Base-by-base conservation (phyloP, 164 flowering plant species). In the Vitis rotundifolia region DNA sequence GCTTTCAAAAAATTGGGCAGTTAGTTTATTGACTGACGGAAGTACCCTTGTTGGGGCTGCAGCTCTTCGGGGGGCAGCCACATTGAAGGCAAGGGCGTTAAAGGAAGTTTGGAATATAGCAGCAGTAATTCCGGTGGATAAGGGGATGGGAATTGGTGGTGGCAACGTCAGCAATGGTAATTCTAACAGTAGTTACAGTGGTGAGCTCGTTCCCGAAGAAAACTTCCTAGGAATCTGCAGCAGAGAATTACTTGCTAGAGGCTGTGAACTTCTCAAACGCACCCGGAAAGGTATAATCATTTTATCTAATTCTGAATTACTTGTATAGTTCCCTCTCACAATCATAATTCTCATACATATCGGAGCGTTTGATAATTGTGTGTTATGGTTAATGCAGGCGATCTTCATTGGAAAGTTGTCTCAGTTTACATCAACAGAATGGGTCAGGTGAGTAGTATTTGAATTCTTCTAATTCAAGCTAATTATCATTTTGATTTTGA, bases 91-190 rank as follows among this genome's bases (percentile, higher is more conserved):
- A 4, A 88, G 99, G 81, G 84, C 92, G 16, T 71, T 95, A 71
- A 95, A 93, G 86, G 99, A 95, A 60, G 97, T 90, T 49, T 91
- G 96, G 97, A 95, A 95, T 66, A 82, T 91, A 50, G 97, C 99
- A 0, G 92, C 97, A 0, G 99, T 93, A 18, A 87, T 86, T 53
- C 99, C 97, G 0, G 88, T 88, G 49, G 98, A 93, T 64, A 90
- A 85, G 63, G 97, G 91, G 16, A 71, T 84, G 76, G 79, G 70
- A 5, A 79, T 67, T 11, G 80, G 71, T 5, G 73, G 80, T 69
- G 83, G 80, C n/a, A 79, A 73, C 50, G 79, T 80, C 9, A 78
- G 76, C 2, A 71, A 73, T 60, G 81, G 79, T n/a, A 81, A 81
- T 69, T 73, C 91, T 4, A 88, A 78, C 55, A 73, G 87, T 67